Base-by-base conservation (phyloP, 805 yeast genomes). In the Candida nemodendra region DNA sequence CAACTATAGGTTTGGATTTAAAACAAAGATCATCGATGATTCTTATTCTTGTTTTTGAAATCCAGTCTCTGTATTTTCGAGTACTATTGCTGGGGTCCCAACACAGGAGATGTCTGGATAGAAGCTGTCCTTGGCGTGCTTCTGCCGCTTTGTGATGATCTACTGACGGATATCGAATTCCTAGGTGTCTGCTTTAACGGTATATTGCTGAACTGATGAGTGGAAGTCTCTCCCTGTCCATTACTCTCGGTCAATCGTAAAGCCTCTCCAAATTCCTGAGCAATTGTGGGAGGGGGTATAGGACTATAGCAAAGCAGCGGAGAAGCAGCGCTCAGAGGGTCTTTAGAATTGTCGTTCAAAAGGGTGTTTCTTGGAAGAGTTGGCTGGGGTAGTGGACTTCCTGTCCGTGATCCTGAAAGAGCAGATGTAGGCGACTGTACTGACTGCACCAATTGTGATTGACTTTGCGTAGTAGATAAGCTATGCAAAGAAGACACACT, bases 111-210 rank as follows among this genome's bases (percentile, higher is more conserved):
- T n/a, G 28, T 19, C 18, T 32, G 43, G 4, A 36, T 32, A 7
- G 45, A 34, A 9, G 18, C 29, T 5, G 24, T 16, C 9, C 35
- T 18, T 9, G 51, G 51, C 6, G 50, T 47, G 24, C 41, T 39
- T 29, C 42, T 27, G 3, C 44, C 44, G 31, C 49, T 36, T 15
- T 30, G 1, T 3, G 42, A 33, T 5, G 36, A 33, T 26, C 42
- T 30, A 11, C 11, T 21, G 3, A 35, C 25, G 19, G 44, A 25
- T 32, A 38, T 30, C 9, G 55, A 48, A 30, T 41, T 48, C 38
- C 61, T 37, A 5, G 57, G 57, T 1, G 59, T 56, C 26, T 51
- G 36, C 24, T 46, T 50, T 11, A 54, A 37, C 15, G 52, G 54
- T 7, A 53, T 32, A 17, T 42, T 39, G 5, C 41, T 18, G 13